A percentile compares a stretch with the other conserved stretches of the same genome.
phyloP scores from a whole-genome alignment of 2,329 filamentous ascomycete genomes.

The Claviceps sp. region DNA sequence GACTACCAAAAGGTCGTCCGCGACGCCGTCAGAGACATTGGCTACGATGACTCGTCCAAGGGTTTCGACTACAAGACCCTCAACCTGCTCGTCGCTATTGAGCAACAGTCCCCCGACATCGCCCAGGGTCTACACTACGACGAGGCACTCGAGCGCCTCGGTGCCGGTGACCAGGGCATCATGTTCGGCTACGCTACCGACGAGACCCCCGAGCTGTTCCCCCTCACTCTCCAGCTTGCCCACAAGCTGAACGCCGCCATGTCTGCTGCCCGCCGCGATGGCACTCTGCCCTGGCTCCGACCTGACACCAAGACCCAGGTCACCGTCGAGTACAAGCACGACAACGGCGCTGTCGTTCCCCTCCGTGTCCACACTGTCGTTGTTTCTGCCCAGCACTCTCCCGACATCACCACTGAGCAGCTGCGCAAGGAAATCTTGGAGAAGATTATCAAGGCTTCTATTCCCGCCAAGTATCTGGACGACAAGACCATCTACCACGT shows the following conservation, averaged over 20 bases:
- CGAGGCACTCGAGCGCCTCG: conserved; percentile 90
- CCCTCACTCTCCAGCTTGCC: conserved; percentile 82
- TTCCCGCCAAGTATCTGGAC: conserved; percentile 83
- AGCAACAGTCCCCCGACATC: conserved; percentile 98
- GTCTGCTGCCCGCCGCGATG: conserved; percentile 77
- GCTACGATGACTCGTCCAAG: conserved; percentile 93
- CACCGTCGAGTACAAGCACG: conserved; percentile 96
- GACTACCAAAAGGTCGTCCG: conserved; percentile 99
- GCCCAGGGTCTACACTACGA: conserved; percentile 98
- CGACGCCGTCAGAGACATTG: conserved; percentile 91
- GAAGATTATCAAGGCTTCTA: conserved; percentile 93
- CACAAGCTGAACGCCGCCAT: conserved; percentile 97
- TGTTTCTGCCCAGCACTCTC: conserved; percentile 87
- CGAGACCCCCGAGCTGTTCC: conserved; percentile 94
- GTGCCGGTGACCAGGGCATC: conserved; percentile 99
- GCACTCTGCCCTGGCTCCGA: conserved; percentile 81
- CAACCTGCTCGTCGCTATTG: conserved; percentile 96
- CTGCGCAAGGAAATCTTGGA: conserved; percentile 90
- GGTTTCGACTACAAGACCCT: conserved; percentile 99
- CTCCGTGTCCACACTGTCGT: conserved; percentile 92
- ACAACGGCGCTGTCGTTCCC: conserved; percentile 84
- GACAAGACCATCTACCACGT: conserved; percentile 93
- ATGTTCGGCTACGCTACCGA: conserved; percentile 99
- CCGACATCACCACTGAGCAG: conserved; percentile 78
- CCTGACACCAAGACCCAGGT: conserved; percentile 99